Evolutionary conservation across 75 land plant genomes (phyloP), one percentile per base, ranked within the genome.

Genomic region (Adiantum capillusveneris): DNA sequence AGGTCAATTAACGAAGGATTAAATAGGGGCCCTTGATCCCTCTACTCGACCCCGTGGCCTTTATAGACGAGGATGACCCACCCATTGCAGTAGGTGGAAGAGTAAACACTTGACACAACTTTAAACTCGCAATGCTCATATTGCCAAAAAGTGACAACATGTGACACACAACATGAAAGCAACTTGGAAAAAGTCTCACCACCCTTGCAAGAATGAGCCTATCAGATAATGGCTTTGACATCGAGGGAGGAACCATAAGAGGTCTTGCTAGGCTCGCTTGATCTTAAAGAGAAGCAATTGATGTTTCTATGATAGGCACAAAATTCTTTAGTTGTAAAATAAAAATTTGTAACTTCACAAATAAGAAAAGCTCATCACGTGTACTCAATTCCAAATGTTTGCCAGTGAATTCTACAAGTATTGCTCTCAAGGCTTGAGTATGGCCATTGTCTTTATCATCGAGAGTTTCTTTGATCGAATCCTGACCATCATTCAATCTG

Each of bases 401-500:
- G 50, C 58, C 84, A 97, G 92, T 95, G 81, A 60, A 95, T 64
- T 95, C 99, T 43, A 78, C 68, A 46, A 95, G 87, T 31, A 92
- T 86, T 59, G 92, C 56, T 30, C 79, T 68, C 48, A 95, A 67
- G 19, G 99, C 83, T 62, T 87, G 88, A 58, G 97, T 85, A 76
- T 95, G 99, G 18, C 82, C 83, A 72, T 72, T 75, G 18, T 64
- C 62, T 45, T 71, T 80, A 67, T 57, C 65, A 63, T 82, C 77
- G 21, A 72, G 58, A 27, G 78, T 62, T 69, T 75, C 63, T 64
- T 81, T 76, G 51, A 95, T 64, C 39, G 90, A 66, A 30, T 90
- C 97, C 44, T 97, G 99, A 65, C 99, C 99, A 79, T 82, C 78
- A 79, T 95, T 95, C 65, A 83, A 70, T 57, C 81, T 86, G 24